Evolutionary conservation across 1,284 basidiomycete species (phyloP), one percentile per base, ranked within the genome.

Genomic region (Puccinia coronata): DNA sequence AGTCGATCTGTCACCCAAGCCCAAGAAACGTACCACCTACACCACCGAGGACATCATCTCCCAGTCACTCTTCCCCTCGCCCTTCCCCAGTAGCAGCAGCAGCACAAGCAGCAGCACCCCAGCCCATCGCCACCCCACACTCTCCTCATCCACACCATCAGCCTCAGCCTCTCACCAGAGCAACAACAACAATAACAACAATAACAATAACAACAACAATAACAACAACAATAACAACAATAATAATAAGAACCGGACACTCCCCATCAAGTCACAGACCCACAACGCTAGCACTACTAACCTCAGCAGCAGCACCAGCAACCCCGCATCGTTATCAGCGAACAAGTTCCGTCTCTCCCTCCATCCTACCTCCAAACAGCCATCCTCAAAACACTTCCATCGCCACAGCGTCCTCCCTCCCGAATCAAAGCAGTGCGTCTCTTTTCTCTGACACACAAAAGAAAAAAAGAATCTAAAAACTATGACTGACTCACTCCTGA

Each of bases 361-460:
- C 49, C 78, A 80, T 20, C 74, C 57, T 53, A 80, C 78, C 4
- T 25, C 67, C 16, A 70, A 55, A 23, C 70, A 65, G 20, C 43
- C 55, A 14, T 41, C 53, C 23, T n/a, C 39, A 49, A 59, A 51
- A 23, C 55, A 49, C 39, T 61, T 72, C 36, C 70, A 63, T 41
- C 36, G 57, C 20, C 57, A 72, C 43, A 80, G 69, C 23, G 70
- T 80, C n/a, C 28, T 73, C 47, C 70, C 78, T 47, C 67, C 77
- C 20, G 78, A 80, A 49, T 34, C 39, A 23, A 72, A 28, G 43
- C 39, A 72, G 78, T 80, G 53, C 25, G 78, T 80, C 41, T 5
- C 51, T 70, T 73, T 79, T 18, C 63, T 79, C 51, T 61, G 36
- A 36, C n/a, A n/a, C n/a, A n/a, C n/a, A n/a, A n/a, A n/a, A n/a